Evolutionary conservation across 2,329 filamentous ascomycete species (phyloP).

Genomic region (Epichloe aotearoae): DNA sequence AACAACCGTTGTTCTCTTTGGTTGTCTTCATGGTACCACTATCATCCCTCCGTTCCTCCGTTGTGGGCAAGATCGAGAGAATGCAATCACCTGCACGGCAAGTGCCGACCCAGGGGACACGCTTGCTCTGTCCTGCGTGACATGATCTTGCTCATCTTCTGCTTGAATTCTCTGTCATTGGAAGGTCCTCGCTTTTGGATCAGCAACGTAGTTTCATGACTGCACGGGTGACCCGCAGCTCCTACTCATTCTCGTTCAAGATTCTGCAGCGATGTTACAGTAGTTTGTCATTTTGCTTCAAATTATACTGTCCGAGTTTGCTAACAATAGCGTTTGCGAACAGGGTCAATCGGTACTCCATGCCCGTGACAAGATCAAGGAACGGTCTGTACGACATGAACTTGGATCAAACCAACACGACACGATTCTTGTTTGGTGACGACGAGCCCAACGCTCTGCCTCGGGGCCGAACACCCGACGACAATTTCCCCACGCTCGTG

Average conservation of each 20-base stretch:
- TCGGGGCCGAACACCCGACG: constrained; percentile 51
- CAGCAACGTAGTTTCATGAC: neutral
- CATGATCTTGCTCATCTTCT: neutral
- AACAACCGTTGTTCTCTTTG: neutral
- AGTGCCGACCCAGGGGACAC: neutral
- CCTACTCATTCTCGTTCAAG: neutral
- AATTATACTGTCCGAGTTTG: neutral
- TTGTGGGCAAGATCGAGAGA: neutral
- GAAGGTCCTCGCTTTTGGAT: neutral
- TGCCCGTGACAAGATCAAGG: constrained; percentile 68
- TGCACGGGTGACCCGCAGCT: neutral
- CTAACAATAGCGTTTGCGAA: constrained; percentile 10
- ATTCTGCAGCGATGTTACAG: neutral
- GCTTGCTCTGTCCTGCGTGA: neutral
- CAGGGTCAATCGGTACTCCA: constrained; percentile 82
- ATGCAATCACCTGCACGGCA: neutral
- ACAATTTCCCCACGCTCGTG: constrained; percentile 77
- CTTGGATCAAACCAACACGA: constrained; percentile 72
- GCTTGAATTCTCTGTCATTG: neutral
- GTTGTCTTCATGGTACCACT: neutral
- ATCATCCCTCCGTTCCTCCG: neutral
- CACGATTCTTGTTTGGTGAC: constrained; percentile 75
- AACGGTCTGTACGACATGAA: constrained; percentile 53
- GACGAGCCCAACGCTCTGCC: constrained; percentile 46
- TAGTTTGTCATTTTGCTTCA: neutral